Evolutionary conservation across 75 land plant species (phyloP), one percentile per base, ranked within the genome.

Genomic region (Pseudotsuga menziesii): DNA sequence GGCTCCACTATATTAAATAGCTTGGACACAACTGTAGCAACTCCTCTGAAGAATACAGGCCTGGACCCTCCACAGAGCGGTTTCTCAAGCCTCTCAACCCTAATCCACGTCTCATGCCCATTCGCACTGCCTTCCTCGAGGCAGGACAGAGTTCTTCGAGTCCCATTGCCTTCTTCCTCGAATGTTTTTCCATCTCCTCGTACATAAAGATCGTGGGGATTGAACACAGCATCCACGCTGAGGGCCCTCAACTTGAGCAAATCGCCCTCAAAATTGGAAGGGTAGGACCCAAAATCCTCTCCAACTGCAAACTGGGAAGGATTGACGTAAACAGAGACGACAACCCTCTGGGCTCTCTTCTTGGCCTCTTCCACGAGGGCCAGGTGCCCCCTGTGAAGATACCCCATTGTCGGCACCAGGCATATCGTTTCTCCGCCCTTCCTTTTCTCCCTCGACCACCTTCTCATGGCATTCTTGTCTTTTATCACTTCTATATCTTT

Each of bases 341-440:
- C 94, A 70, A 86, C 81, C 75, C 80, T 73, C 9, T 88, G 58
- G 48, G 98, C 81, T 57, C 60, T 88, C 13, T 6, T 73, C 36
- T 83, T 82, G 61, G 96, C 93, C 63, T 84, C 85, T 32, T 78
- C 72, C 44, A 97, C 78, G 55, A 94, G 85, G 11, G 92, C 82
- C 22, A 97, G 88, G 71, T 97, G 99, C 79, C 95, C 97, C 32
- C 82, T 78, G 66, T 97, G 99, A 62, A 97, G 95, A 72, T 63
- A 94, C 2, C 99, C 99, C 99, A 97, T 97, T 55, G 98, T 97
- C 70, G 99, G 98, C 11, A 97, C 99, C 2, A 97, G 78, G 5
- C 89, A 93, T 11, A 97, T 75, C n/a, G 84, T 85, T 56, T 83
- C 82, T 56, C 94, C 92, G 22, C 78, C 74, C 26, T 76, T 74